Evolutionary conservation across 177 flowering plant genomes (phyloP), one percentile per base, ranked within the genome.

Genomic region (Telopea speciosissima): DNA sequence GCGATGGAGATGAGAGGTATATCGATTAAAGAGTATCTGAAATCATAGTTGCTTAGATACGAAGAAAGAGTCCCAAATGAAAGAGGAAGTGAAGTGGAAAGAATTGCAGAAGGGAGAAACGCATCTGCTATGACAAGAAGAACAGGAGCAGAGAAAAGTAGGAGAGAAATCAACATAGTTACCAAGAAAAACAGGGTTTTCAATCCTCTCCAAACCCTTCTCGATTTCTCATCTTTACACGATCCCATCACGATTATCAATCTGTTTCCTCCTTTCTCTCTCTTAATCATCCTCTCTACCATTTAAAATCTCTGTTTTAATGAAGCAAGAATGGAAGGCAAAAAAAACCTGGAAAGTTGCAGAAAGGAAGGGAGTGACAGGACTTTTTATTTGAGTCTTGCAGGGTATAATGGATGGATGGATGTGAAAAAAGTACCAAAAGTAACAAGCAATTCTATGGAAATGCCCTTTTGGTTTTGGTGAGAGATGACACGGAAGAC

Each of bases 1-100:
- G 85, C 59, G 45, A 92, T 77, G 77, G 97, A 94, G 65, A 92
- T 78, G 54, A 92, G 69, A 3, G 98, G 98, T 1, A 94, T 86
- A 45, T 94, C 98, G 74, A 94, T 71, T 74, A 90, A 84, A 6
- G 98, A 94, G 73, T 72, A 78, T 0, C 88, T 81, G 72, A 91
- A 91, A 67, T 91, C 93, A 74, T 93, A 93, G 78, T 83, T 82
- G 5, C 24, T 49, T 73, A 93, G 70, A 71, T 81, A 83, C 11
- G 81, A 75, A 45, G 76, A 74, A 40, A 88, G 73, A 12, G 84
- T 64, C 17, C 68, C 65, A 0, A 81, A n/a, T 0, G 86, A 80
- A 26, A 81, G 75, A 62, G 79, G 73, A 63, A 85, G 73, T 21
- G 89, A 83, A 36, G 90, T 90, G 25, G 90, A 90, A 25, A 92